Percentiles rank a stretch among this genome's conserved stretches.
These are phyloP conservation scores for Fibroporia radiculosa DNA, from an alignment of 768 basidiomycete genomes.

Conservation along the genomic window DNA sequence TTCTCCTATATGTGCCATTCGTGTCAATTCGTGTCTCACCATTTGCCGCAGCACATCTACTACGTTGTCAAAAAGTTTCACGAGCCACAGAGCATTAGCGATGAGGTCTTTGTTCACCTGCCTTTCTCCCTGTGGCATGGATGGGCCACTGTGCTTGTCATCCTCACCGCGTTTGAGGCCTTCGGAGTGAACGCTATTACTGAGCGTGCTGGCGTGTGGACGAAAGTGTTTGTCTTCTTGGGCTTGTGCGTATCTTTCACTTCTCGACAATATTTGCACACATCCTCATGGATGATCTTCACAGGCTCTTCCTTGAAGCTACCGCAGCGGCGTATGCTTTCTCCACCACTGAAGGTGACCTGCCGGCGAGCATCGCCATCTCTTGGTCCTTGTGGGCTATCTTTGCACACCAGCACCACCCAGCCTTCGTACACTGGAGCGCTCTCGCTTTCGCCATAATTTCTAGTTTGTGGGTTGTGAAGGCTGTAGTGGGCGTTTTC, in stretches of 20 bases:
- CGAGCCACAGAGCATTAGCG: slow-evolving; percentile 49
- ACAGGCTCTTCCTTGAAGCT: slow-evolving; percentile 83
- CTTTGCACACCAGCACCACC: slow-evolving; percentile 63
- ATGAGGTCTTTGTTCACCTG: slow-evolving; percentile 89
- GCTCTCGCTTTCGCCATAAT: slow-evolving; percentile 82
- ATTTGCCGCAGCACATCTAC: slow-evolving; percentile 71
- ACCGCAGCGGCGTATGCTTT: slow-evolving; percentile 94
- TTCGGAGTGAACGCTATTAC: slow-evolving; percentile 72
- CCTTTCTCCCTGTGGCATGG: slow-evolving; percentile 97
- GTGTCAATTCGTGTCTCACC: neutral
- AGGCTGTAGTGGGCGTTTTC: slow-evolving; percentile 56
- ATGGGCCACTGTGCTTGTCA: slow-evolving; percentile 79
- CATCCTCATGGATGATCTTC: slow-evolving; percentile 1
- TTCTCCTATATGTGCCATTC: neutral
- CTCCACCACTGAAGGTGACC: slow-evolving; percentile 82
- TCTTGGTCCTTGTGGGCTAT: slow-evolving; percentile 93
- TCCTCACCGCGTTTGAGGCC: slow-evolving; percentile 80
- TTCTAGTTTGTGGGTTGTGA: slow-evolving; percentile 76
- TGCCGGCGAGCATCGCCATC: slow-evolving; percentile 87
- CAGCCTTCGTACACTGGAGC: slow-evolving; percentile 84
- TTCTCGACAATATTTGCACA: neutral
- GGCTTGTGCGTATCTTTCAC: slow-evolving; percentile 49
- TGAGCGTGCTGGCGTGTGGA: slow-evolving; percentile 74
- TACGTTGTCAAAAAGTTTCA: slow-evolving; percentile 89
- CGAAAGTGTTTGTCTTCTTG: slow-evolving; percentile 93